phyloP scores from a whole-genome alignment of 2,329 filamentous ascomycete genomes.

The Talaromyces funiculosus region DNA sequence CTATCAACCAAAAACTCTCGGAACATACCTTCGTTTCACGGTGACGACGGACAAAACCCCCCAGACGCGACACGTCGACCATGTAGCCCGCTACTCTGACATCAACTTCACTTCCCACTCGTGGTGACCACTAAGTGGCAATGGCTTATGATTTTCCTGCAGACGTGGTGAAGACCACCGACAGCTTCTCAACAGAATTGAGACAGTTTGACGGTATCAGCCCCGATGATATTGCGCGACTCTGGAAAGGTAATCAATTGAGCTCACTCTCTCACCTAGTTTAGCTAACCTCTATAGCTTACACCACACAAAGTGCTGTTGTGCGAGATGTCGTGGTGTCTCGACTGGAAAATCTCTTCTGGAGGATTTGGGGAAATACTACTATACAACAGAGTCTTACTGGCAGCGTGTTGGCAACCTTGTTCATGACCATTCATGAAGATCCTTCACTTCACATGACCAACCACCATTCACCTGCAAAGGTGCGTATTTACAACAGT shows the following conservation, averaged over 20 bases:
- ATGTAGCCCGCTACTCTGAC: conserved; percentile 13
- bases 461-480: conserved; percentile 11
- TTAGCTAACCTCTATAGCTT: conserved; percentile 30
- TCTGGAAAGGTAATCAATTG: conserved; percentile 45
- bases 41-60: background rate
- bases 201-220: conserved; percentile 33
- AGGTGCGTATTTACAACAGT: background rate
- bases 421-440: conserved; percentile 43
- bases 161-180: conserved; percentile 39
- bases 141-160: conserved; percentile 39
- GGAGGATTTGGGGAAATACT: conserved; percentile 46
- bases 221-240: conserved; percentile 36
- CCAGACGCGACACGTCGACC: conserved; percentile 2
- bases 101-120: background rate
- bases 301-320: conserved; percentile 40
- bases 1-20: background rate
- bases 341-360: conserved; percentile 50
- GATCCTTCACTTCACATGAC: conserved; percentile 21
- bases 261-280: background rate
- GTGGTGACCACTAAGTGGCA: conserved; percentile 1
- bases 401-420: conserved; percentile 34
- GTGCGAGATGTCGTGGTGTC: conserved; percentile 37
- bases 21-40: background rate
- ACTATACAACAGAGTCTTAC: conserved; percentile 33
- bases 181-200: conserved; percentile 33